Base-by-base conservation (phyloP, 1,284 basidiomycete genomes). In the Cutaneotrichosporon spelunceum region DNA sequence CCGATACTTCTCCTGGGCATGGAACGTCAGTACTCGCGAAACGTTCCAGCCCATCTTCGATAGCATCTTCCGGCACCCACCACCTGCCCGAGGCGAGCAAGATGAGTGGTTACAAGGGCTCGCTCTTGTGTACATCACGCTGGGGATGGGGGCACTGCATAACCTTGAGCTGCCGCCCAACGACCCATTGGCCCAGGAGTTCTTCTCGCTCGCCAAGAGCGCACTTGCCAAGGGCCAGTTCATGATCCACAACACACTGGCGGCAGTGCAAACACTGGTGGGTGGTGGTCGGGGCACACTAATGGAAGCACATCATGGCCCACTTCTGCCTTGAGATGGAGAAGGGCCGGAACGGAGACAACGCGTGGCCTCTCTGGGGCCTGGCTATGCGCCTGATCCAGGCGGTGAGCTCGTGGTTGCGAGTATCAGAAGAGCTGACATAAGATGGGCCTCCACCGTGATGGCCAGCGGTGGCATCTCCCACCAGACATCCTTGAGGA, bases 311-410 rank as follows among this genome's bases (percentile, higher is more conserved):
- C 21, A 64, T 70, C 21, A 69, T 72, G 68, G 69, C 65, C 2
- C 67, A 72, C 53, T 67, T 61, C 39, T 57, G 53, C n/a, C 53
- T 69, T 54, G 67, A 71, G 45, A 72, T 69, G 19, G 73, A 74
- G 36, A 63, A 64, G 36, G 72, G 72, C 0, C 62, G 72, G 13
- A 69, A 69, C 47, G 75, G 74, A 3, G 74, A 77, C 60, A 64
- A 60, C 0, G 68, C 71, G 34, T 77, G 75, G 75, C 72, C 73
- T 1, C 50, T 77, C 10, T 74, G 74, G 72, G 75, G 75, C 27
- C 45, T 75, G 4, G 69, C 70, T 0, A 71, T 72, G 70, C 61
- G 73, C 6, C 64, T 74, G 16, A 68, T 71, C 23, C 65, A 71
- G 26, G 72, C 73, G 3, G 72, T 74, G 47, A 56, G 23, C 44